Evolutionary conservation across 2,329 filamentous ascomycete species (phyloP), one percentile per base, ranked within the genome.

Genomic region (Colletotrichum chrysophilum): DNA sequence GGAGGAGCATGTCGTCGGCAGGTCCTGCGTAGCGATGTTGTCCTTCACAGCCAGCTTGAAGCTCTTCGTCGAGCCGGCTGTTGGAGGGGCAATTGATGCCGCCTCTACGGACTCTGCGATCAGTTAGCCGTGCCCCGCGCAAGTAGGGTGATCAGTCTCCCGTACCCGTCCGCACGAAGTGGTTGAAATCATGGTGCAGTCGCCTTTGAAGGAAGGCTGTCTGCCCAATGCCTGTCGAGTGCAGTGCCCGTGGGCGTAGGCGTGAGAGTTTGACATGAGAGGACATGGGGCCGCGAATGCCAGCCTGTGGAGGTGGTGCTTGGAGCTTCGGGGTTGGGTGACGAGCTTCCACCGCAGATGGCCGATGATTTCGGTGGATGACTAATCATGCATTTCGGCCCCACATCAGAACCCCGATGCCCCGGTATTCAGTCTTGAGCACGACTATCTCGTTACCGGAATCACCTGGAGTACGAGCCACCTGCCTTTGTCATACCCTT

Each of bases 1-100:
- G 4, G 96, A 98, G 77, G 92, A 95, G 84, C 96, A 98, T 85
- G 96, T 97, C 28, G 96, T 98, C 2, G 91, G 89, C n/a, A 91
- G 84, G 38, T 89, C 85, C 24, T 82, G 83, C 1, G 93, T 94
- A 69, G 92, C 91, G 78, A 96, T 95, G 81, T 96, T 96, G 85
- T 96, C 94, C 82, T 96, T 96, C 69, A 96, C 87, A 6, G 93
- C 92, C 67, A 94, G 85, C 36, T 82, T 83, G 76, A 90, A 88
- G 7, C 9, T n/a, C 4, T 3, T 32, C 4, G n/a, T 36, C 4
- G 58, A 13, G 21, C 56, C 13, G 3, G n/a, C 8, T 8, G 14
- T 8, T 14, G 3, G 24, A 6, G 56, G 21, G 2, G 55, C 13
- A 10, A 12, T 32, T 30, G 36, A 12, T 52, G 26, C 26, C 8